These are phyloP conservation scores for Phytophthora syringae DNA, from an alignment of 352 stramenopile species.

Conservation along the genomic window DNA sequence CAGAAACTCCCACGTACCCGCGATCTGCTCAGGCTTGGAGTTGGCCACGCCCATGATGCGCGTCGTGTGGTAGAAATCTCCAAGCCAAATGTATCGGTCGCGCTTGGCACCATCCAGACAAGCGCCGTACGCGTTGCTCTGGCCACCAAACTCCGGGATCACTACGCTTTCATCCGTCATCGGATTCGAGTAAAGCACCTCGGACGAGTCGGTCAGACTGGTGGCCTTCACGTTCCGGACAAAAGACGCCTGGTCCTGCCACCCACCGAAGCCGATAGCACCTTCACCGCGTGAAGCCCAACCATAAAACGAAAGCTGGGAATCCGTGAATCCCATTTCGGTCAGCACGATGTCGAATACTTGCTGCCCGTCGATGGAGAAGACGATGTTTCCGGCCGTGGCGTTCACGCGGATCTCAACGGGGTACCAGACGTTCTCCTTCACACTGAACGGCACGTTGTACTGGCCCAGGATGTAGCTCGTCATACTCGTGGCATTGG, in stretches of 20 bases:
- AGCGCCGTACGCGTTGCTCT: conserved; percentile 31
- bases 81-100: conserved; percentile 42
- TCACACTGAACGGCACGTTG: conserved; percentile 68
- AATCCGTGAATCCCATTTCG: conserved; percentile 30
- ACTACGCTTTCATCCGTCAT: conserved; percentile 33
- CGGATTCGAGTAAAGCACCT: conserved; percentile 34
- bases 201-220: conserved; percentile 16
- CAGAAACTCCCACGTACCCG: conserved; percentile 36
- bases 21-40: conserved; percentile 35
- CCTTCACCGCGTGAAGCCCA: conserved; percentile 26
- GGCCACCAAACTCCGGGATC: conserved; percentile 29
- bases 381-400: conserved; percentile 41
- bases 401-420: conserved; percentile 77
- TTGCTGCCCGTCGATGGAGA: conserved; percentile 29
- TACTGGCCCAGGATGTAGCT: conserved; percentile 43
- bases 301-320: conserved; percentile 25
- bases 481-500: conserved; percentile 36
- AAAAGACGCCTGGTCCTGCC: conserved; percentile 33
- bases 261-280: conserved; percentile 36
- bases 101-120: conserved; percentile 40
- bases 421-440: conserved; percentile 69
- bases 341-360: conserved; percentile 38
- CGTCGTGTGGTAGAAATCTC: conserved; percentile 43
- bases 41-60: conserved; percentile 37
- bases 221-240: conserved; percentile 29